Evolutionary conservation across 208 protist genomes (phyloP).

Genomic region (Wallacemonas sp.): DNA sequence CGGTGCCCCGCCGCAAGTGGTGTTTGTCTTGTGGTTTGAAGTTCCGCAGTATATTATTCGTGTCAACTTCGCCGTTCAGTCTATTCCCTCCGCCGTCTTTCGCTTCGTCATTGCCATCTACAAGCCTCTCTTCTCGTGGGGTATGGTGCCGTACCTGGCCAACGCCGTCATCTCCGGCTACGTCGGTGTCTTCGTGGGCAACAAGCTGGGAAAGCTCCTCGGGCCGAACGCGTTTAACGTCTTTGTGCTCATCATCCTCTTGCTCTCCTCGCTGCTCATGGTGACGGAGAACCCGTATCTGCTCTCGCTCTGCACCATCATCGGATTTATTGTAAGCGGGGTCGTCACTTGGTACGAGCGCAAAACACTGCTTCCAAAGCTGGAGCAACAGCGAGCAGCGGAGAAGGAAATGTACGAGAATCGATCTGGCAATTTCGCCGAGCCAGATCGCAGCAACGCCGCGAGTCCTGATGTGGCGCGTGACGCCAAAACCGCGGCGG

Average conservation of each 20-base stretch:
- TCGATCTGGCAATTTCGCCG: neutral
- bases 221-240: slow-evolving; percentile 38
- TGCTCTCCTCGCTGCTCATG: slow-evolving; percentile 40
- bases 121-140: slow-evolving; percentile 18
- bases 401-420: slow-evolving; percentile 24
- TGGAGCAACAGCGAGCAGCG: slow-evolving; percentile 22
- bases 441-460: neutral
- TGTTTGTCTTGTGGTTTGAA: slow-evolving; percentile 50
- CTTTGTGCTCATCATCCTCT: slow-evolving; percentile 36
- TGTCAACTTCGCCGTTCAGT: slow-evolving; percentile 39
- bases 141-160: slow-evolving; percentile 34
- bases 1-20: slow-evolving; percentile 36
- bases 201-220: slow-evolving; percentile 37
- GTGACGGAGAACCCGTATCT: slow-evolving; percentile 27
- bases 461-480: too few relatives aligned
- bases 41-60: slow-evolving; percentile 46
- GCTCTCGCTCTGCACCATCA: slow-evolving; percentile 14
- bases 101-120: slow-evolving; percentile 36
- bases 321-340: slow-evolving; percentile 7
- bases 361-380: slow-evolving; percentile 16
- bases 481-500: neutral
- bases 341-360: slow-evolving; percentile 30
- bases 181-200: slow-evolving; percentile 28
- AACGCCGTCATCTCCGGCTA: slow-evolving; percentile 29
- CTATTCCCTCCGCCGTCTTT: slow-evolving; percentile 29